Evolutionary conservation across 192 early-diverging fungal genomes (phyloP), one percentile per base, ranked within the genome.

Genomic region (Entophlyctis luteolus): DNA sequence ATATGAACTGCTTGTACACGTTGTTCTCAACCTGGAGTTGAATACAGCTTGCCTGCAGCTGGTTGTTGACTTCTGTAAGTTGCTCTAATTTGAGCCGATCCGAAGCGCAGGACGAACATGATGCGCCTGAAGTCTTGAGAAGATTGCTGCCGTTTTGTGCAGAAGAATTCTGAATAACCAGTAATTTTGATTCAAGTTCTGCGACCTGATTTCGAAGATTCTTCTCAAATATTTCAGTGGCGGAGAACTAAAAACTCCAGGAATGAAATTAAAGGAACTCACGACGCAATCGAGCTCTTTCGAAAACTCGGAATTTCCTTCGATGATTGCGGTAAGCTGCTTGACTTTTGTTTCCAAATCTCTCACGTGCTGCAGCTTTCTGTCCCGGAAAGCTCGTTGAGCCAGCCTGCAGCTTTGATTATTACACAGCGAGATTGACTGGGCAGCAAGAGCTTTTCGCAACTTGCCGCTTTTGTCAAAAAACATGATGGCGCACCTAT

Each of bases 351-450:
- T 37, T 31, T 66, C 63, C 0, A 66, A 52, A 3, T 66, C 63
- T 35, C 55, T 66, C 0, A 66, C 28, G 36, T 66, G 32, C 31
- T 66, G 47, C 10, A 47, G 35, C 42, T 66, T 66, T 45, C 63
- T 48, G n/a, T 66, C 63, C 8, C 57, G 33, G 25, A 59, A 59
- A 18, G 38, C 36, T 39, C 57, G 33, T 59, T 59, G 57, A 20
- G 57, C 57, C n/a, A 59, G 37, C 10, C 57, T 59, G 33, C n/a
- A 56, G 14, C 14, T n/a, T n/a, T n/a, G n/a, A n/a, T n/a, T 10
- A 53, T 53, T 10, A 53, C 14, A 53, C 10, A 53, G 10, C 14
- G 10, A 16, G 10, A 53, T n/a, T n/a, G 42, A 16, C 14, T 16
- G 14, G 0, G 20, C 14, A 45, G 20, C 14, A 12, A 20, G 14